Conservation (phyloP, 768 basidiomycete species). For the Kwoniella europaea region DNA sequence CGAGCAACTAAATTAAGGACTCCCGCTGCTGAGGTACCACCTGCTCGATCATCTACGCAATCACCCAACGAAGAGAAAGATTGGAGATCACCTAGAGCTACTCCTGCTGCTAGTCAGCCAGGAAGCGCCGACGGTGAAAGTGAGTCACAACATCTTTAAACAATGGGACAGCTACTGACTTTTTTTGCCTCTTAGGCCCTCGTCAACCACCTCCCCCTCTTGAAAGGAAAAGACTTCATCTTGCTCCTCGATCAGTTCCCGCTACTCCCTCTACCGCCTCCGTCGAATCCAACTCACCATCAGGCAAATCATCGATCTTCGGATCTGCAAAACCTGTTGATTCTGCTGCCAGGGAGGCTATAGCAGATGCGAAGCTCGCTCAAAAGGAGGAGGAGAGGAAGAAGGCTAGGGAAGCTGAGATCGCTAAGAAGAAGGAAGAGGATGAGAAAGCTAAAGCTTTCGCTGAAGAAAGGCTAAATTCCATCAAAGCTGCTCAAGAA, state of each 20-base stretch:
- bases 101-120: constrained; percentile 35
- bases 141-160: neutral
- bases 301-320: constrained; percentile 74
- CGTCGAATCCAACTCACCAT: constrained; percentile 67
- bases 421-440: constrained; percentile 40
- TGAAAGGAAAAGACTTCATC: constrained; percentile 77
- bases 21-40: constrained; percentile 37
- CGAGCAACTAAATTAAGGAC: constrained; percentile 55
- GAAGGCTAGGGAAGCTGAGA: constrained; percentile 46
- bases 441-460: constrained; percentile 36
- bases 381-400: constrained; percentile 46
- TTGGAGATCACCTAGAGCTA: constrained; percentile 46
- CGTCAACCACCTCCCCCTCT: constrained; percentile 71
- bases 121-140: constrained; percentile 39
- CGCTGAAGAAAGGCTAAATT: constrained; percentile 60
- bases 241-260: constrained; percentile 76
- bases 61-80: constrained; percentile 49
- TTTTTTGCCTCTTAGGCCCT: constrained; percentile 64
- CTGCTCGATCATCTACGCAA: constrained; percentile 27
- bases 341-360: constrained; percentile 69
- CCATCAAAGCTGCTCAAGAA: constrained; percentile 64
- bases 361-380: constrained; percentile 52
- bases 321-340: constrained; percentile 91
- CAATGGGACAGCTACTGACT: neutral
- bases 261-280: constrained; percentile 66